Evolutionary conservation across 148 eudicot genomes (phyloP).

Genomic region (Chenopodium formosanum): DNA sequence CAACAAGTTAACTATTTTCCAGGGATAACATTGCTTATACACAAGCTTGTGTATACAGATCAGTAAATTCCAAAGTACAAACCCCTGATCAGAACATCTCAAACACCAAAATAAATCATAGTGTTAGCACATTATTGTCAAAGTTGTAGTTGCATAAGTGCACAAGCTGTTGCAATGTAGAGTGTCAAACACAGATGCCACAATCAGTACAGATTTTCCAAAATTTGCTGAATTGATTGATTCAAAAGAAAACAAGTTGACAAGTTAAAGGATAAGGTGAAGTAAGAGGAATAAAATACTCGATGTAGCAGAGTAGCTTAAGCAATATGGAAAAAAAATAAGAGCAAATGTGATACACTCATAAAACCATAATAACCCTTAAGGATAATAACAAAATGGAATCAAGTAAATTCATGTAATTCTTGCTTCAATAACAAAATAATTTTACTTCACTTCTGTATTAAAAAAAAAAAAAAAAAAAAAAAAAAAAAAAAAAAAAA

Average conservation of each 20-base stretch:
- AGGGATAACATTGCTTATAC: not conserved
- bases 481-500: not conserved
- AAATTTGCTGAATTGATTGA: not conserved
- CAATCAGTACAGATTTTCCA: not conserved
- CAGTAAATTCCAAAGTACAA: not conserved
- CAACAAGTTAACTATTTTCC: not conserved
- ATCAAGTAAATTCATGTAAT: not conserved
- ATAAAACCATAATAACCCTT: constrained; percentile 1
- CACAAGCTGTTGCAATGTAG: not conserved
- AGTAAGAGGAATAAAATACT: not conserved
- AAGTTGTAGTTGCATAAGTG: not conserved
- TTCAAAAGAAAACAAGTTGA: not conserved
- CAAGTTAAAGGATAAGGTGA: not conserved
- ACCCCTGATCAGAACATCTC: not conserved
- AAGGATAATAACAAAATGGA: not conserved
- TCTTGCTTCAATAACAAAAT: not conserved
- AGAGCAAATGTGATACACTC: not conserved
- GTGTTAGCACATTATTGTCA: not conserved
- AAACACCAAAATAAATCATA: not conserved
- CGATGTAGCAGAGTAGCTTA: not conserved
- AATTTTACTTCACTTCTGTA: not conserved
- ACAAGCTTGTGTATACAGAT: not conserved
- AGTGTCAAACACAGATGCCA: constrained; percentile 1
- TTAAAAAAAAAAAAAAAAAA: not conserved
- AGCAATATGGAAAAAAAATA: not conserved